Conservation (phyloP, 1,139 yeast species). For the Keqinozyma sinolaborantium region DNA sequence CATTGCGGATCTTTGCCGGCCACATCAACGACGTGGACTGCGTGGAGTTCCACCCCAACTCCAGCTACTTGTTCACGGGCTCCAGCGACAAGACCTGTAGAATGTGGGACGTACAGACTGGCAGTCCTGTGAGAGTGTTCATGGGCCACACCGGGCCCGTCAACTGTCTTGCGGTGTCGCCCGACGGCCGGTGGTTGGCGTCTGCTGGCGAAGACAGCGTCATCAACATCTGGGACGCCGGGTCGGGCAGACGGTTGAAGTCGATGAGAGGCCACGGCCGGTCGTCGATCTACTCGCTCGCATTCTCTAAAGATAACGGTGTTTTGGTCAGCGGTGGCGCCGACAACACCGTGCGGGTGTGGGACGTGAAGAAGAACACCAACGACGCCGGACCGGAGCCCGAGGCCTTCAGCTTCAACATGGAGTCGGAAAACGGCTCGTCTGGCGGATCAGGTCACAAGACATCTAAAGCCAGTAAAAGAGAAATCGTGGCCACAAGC, state of each 20-base stretch:
- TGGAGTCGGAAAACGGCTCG: conserved; percentile 18
- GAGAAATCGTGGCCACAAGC: conserved; percentile 73
- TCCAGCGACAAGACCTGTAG: conserved; percentile 93
- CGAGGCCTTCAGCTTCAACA: conserved; percentile 50
- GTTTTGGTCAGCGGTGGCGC: conserved; percentile 91
- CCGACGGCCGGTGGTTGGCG: conserved; percentile 96
- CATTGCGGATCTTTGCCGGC: conserved; percentile 93
- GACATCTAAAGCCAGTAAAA: conserved; percentile 30
- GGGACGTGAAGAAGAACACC: conserved; percentile 91
- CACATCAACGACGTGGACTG: conserved; percentile 96
- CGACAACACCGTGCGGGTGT: conserved; percentile 88
- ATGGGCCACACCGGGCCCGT: conserved; percentile 92
- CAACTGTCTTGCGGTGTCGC: conserved; percentile 82
- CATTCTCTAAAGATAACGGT: conserved; percentile 84
- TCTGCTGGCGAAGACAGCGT: conserved; percentile 93
- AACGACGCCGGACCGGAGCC: conserved; percentile 80
- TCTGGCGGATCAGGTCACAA: conserved; percentile 12
- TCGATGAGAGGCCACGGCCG: conserved; percentile 89
- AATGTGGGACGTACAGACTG: conserved; percentile 96
- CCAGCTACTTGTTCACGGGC: conserved; percentile 91
- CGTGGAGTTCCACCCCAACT: conserved; percentile 94
- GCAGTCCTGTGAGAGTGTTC: conserved; percentile 89
- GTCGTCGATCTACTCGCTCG: conserved; percentile 78
- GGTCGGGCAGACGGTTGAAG: conserved; percentile 83
- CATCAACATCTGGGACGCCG: conserved; percentile 91